Percentiles rank a stretch among this genome's conserved stretches.
phyloP scores from a whole-genome alignment of 2,329 filamentous ascomycete genomes.

The Cercospora canescens region DNA sequence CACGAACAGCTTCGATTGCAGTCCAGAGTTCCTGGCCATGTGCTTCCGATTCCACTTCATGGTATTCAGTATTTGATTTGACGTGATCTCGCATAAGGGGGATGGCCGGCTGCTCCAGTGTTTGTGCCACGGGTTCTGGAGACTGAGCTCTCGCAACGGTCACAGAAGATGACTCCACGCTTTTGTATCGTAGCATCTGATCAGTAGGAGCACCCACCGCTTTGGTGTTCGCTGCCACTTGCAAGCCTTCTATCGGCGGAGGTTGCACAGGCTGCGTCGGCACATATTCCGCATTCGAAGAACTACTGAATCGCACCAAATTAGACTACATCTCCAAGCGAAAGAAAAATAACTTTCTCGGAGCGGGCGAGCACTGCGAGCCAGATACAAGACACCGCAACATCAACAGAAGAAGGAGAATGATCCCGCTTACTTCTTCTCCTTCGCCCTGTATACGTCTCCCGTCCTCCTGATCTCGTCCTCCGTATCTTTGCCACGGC shows the following conservation, averaged over 20 bases:
- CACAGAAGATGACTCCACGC: neutral
- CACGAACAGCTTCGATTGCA: neutral
- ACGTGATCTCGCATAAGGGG: neutral
- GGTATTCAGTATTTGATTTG: neutral
- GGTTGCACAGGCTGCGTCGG: neutral
- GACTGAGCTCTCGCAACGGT: neutral
- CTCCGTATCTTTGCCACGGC: slow-evolving; percentile 49
- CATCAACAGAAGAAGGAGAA: neutral
- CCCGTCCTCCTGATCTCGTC: slow-evolving; percentile 51
- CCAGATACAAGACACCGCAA: neutral
- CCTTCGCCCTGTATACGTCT: slow-evolving; percentile 45
- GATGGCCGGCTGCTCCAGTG: neutral
- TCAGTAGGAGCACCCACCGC: neutral
- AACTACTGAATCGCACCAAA: slow-evolving; percentile 13
- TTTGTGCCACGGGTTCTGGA: neutral
- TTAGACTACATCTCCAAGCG: slow-evolving; percentile 12
- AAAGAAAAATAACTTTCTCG: neutral
- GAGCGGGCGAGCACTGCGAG: neutral
- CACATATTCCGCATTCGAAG: slow-evolving; percentile 1
- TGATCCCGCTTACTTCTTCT: slow-evolving; percentile 24
- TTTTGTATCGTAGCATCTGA: neutral
- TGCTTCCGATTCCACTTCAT: neutral
- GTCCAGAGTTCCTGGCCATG: neutral
- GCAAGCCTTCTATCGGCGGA: neutral
- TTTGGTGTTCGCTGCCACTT: neutral